A percentile compares a stretch with the other conserved stretches of the same genome.
Conservation (phyloP, 768 basidiomycete species). For the Leccinellum albellum region DNA sequence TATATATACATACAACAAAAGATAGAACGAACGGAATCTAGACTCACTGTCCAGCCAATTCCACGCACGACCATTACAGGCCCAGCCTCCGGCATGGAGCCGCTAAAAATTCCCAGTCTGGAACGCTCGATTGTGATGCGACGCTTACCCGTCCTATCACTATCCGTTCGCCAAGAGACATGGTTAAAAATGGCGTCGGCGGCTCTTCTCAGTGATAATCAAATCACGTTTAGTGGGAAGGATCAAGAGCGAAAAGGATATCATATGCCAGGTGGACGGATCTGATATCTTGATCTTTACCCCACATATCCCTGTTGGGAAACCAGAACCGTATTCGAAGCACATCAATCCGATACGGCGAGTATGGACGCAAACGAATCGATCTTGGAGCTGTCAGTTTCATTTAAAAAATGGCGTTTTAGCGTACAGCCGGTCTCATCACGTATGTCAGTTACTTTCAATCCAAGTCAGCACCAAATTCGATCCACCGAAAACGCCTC, state of each 20-base stretch:
- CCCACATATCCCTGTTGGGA: background rate
- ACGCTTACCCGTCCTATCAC: background rate
- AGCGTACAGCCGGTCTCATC: background rate
- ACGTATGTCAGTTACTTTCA: background rate
- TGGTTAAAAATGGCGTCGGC: background rate
- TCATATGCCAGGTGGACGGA: background rate
- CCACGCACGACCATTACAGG: background rate
- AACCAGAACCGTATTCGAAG: background rate
- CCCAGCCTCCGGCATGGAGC: background rate
- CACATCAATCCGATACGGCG: background rate
- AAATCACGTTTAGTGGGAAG: background rate
- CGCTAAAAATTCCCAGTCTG: background rate
- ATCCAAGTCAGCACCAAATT: background rate
- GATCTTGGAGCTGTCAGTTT: background rate
- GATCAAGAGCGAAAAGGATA: background rate
- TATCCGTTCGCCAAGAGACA: background rate
- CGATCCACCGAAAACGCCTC: background rate
- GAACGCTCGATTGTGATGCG: constrained; percentile 2
- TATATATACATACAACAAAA: background rate
- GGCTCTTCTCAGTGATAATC: background rate
- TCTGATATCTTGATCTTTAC: background rate
- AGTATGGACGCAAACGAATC: background rate
- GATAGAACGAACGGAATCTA: background rate
- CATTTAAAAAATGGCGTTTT: background rate
- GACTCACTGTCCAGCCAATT: background rate